Base-by-base conservation (phyloP, 177 flowering plant species). In the Vitis hybrid region DNA sequence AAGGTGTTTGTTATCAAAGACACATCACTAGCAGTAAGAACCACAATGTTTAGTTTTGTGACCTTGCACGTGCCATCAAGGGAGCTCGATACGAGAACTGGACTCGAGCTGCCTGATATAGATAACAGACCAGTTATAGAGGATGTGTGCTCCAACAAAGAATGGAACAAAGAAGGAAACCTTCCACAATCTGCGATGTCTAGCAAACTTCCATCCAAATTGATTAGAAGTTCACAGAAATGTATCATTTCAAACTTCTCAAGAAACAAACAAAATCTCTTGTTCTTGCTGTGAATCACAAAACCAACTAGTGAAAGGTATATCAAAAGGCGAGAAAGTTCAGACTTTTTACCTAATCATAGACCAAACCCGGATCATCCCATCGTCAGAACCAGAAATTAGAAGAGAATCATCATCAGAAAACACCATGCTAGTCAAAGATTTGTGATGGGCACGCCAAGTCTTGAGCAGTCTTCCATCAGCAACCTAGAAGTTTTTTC, bases 31-130 rank as follows among this genome's bases (percentile, higher is more conserved):
- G 18, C 15, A 59, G 13, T 13, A 17, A 54, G 19, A 62, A 64
- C 12, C 8, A 51, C 6, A 34, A 14, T 26, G 56, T 45, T 39
- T 11, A 32, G 23, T 62, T 18, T 39, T 51, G 51, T 19, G 11
- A 87, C 91, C 91, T 84, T 87, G 84, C 84, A 86, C 18, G 83
- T 81, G 57, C 85, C 82, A 72, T 87, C 91, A 49, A 81, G 73
- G 45, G 89, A 87, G 81, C 89, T 83, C 48, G 91, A 84, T 68
- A 84, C 19, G 15, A 84, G 70, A 51, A 78, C 58, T 50, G 82
- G 76, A 60, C 69, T 77, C 23, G 80, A 65, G 50, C 76, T 65
- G 64, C 76, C 64, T 18, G 83, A 79, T 49, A 72, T 71, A 8
- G 78, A 71, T 69, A 83, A 9, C 26, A 87, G 70, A 62, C 82